Conservation (phyloP, 177 flowering plant species). For the Vitis hybrid region DNA sequence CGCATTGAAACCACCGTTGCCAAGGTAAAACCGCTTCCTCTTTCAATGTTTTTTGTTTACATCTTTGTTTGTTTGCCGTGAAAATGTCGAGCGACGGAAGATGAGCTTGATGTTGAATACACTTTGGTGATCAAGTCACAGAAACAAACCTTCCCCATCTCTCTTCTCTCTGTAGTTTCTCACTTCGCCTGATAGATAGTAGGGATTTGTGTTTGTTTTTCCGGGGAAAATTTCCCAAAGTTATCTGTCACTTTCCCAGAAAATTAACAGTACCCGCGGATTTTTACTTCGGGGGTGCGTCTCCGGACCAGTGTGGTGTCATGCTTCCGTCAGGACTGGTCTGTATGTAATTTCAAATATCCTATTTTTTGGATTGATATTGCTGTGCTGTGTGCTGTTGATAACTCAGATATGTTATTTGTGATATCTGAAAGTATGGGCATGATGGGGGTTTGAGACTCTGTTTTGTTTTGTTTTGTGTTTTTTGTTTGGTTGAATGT, state of each 20-base stretch:
- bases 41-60: conserved; percentile 4
- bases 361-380: background rate
- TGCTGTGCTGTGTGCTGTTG: conserved; percentile 15
- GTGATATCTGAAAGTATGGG: conserved; percentile 22
- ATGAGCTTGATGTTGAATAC: no score
- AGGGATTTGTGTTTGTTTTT: conserved; percentile 3
- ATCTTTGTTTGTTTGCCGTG: no score
- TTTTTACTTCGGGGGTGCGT: background rate
- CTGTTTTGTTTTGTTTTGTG: background rate
- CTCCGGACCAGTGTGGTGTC: conserved; percentile 1
- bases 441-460: background rate
- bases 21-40: conserved; percentile 40
- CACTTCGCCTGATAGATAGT: background rate
- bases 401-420: background rate
- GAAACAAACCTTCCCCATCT: conserved; percentile 3
- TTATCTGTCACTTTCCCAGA: conserved; percentile 18
- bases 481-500: background rate
- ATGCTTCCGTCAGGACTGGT: conserved; percentile 15
- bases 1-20: conserved; percentile 94
- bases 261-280: conserved; percentile 5
- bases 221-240: conserved; percentile 3
- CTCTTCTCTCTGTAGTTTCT: background rate
- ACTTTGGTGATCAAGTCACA: background rate
- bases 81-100: no score
- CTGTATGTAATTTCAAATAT: conserved; percentile 14